Evolutionary conservation across 331 rosid genomes (phyloP), one percentile per base, ranked within the genome.

Genomic region (Arachis monticola): DNA sequence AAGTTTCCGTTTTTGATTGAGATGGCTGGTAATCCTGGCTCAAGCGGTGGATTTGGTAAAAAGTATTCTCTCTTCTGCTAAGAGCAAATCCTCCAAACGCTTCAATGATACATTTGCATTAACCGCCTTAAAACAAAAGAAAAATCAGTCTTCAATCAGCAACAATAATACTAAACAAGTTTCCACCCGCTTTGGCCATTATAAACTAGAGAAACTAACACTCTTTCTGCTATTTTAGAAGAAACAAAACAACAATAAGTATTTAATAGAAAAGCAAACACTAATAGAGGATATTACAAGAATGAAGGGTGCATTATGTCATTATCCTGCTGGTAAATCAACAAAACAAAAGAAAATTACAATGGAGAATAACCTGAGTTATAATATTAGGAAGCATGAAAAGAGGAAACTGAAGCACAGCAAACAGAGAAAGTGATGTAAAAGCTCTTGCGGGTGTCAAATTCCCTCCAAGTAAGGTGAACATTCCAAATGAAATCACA

Each of bases 321-420:
- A 1, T 32, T 47, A 52, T 47, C 70, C 38, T 52, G 63, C 17
- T 1, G 64, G 17, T 10, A 60, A 71, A 44, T 22, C 56, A 67
- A 60, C 68, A 46, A 57, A 52, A 38, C 62, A 68, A 47, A 14
- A 71, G 27, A 42, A 31, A 51, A 66, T 14, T 58, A 46, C 14
- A 57, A 4, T 65, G 53, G 56, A 59, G 10, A 69, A 61, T 73
- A 79, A 94, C 99, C 99, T 92, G 99, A 58, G 97, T 94, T 77
- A 94, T 94, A 44, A 87, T 90, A 82, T 94, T 92, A 41, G 99
- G 99, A 82, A 94, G 99, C 96, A 94, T 86, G 88, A 90, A 94
- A 48, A 94, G 95, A 64, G 99, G 99, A 83, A 92, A 94, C 51
- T 96, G 97, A 65, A 94, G 93, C 85, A 94, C 99, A 45, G 97